Percentiles rank a stretch among this genome's conserved stretches.
Conservation (phyloP, 2,329 filamentous ascomycete species). For the Penicillium corylophilum region DNA sequence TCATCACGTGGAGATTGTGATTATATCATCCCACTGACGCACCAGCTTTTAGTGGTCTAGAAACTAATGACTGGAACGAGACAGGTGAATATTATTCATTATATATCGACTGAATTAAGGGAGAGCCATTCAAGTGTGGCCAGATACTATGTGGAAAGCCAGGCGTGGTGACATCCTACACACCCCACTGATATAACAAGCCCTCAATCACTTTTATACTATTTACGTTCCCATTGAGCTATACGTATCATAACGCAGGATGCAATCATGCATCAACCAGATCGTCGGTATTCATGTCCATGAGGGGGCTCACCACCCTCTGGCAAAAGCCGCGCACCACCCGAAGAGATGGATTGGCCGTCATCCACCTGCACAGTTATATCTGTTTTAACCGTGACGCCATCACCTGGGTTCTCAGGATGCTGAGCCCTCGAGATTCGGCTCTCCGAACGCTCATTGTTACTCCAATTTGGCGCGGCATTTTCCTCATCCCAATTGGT, state of each 20-base stretch:
- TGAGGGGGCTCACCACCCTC: slow-evolving; percentile 9
- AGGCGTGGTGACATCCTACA: background rate
- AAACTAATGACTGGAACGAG: too few relatives aligned
- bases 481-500: slow-evolving; percentile 17
- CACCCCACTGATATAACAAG: background rate
- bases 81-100: too few relatives aligned
- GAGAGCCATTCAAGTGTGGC: background rate
- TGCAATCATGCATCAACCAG: background rate
- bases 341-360: slow-evolving; percentile 15
- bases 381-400: slow-evolving; percentile 33
- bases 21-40: background rate
- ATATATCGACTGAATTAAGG: background rate
- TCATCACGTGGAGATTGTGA: background rate
- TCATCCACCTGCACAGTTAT: slow-evolving; percentile 31
- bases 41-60: too few relatives aligned
- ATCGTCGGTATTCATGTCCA: background rate
- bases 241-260: background rate
- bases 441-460: slow-evolving; percentile 11
- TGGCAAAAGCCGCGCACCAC: slow-evolving; percentile 17
- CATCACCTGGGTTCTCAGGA: slow-evolving; percentile 12
- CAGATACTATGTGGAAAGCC: background rate
- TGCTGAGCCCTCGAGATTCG: slow-evolving; percentile 12
- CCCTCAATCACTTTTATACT: background rate
- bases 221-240: background rate
- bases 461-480: slow-evolving; percentile 8